Evolutionary conservation across 208 protist species (phyloP).

Genomic region (Balamuthia mandrillaris): DNA sequence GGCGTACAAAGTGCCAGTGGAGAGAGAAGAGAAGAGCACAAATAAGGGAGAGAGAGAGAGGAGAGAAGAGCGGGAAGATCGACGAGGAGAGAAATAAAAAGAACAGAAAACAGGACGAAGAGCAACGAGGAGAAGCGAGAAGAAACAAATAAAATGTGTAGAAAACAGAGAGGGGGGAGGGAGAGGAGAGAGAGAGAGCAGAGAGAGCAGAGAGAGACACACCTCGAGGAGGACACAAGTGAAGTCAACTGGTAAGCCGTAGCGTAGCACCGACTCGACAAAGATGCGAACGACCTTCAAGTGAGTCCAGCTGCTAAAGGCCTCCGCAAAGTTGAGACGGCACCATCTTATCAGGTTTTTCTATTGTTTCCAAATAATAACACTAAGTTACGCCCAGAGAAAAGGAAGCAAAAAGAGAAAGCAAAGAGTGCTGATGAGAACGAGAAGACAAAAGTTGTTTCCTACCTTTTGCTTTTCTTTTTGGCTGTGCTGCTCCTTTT

Average conservation of each 20-base stretch:
- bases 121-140: neutral
- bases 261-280: constrained; percentile 66
- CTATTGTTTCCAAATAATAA: constrained; percentile 12
- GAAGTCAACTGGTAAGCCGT: constrained; percentile 61
- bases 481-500: constrained; percentile 44
- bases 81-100: neutral
- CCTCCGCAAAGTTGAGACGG: constrained; percentile 56
- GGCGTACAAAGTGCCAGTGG: too few species aligned
- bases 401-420: neutral
- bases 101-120: neutral
- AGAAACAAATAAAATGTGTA: too few species aligned
- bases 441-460: too few species aligned
- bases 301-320: constrained; percentile 62
- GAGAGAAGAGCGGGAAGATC: too few species aligned
- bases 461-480: constrained; percentile 1
- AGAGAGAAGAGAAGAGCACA: too few species aligned
- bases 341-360: constrained; percentile 57
- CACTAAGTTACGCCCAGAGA: too few species aligned
- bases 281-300: constrained; percentile 66
- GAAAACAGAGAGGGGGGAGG: neutral
- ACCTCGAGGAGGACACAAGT: constrained; percentile 34
- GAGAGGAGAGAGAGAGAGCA: neutral
- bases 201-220: neutral
- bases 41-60: too few species aligned
- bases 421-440: neutral